A percentile compares a stretch with the other conserved stretches of the same genome.
Conservation (phyloP, 441 rosid genomes). For the Kokia cookei region DNA sequence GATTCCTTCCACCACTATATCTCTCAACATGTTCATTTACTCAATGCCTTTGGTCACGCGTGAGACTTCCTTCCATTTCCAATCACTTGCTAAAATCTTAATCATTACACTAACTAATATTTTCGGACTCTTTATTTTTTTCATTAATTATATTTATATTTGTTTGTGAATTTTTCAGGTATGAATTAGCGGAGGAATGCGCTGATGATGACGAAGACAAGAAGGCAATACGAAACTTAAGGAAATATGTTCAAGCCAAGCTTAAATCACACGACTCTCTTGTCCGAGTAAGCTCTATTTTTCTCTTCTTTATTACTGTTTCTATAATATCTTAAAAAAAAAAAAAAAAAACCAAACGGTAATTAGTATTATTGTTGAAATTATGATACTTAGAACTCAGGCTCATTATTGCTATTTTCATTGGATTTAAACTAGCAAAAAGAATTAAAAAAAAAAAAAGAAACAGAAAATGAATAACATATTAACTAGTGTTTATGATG, state of each 20-base stretch:
- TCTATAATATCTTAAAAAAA: background rate
- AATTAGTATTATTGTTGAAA: background rate
- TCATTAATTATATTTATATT: background rate
- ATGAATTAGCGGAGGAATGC: conserved; percentile 43
- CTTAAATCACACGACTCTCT: conserved; percentile 27
- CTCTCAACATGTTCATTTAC: conserved; percentile 34
- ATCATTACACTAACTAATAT: background rate
- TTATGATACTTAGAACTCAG: background rate
- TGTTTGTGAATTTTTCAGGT: conserved; percentile 19
- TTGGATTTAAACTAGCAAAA: background rate
- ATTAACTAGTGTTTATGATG: too few species aligned
- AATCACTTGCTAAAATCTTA: background rate
- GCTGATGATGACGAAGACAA: conserved; percentile 53
- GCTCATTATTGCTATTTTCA: background rate
- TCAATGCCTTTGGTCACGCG: conserved; percentile 35
- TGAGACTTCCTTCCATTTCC: conserved; percentile 7
- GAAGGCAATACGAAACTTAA: conserved; percentile 29
- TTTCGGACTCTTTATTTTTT: background rate
- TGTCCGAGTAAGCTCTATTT: conserved; percentile 30
- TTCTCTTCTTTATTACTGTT: background rate
- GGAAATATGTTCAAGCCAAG: conserved; percentile 38
- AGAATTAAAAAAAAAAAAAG: background rate
- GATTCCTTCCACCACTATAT: conserved; percentile 15
- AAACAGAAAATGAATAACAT: background rate
- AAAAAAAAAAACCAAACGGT: too few species aligned